These are phyloP conservation scores for Ustilago nuda DNA, from an alignment of 1,284 basidiomycete genomes.

Conservation along the genomic window DNA sequence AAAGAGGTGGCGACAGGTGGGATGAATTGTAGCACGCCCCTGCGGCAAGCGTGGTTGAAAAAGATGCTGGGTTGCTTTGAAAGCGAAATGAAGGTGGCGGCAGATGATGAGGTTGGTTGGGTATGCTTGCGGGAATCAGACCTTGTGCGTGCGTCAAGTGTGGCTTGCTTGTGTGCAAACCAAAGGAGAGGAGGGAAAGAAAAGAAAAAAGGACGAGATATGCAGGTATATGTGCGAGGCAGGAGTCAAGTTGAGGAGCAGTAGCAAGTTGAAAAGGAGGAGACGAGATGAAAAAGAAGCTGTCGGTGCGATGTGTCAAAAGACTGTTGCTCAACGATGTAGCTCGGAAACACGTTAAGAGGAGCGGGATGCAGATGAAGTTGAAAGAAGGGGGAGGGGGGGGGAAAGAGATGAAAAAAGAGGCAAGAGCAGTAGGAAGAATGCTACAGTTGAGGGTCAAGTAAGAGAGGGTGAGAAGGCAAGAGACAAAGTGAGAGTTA, in stretches of 20 bases:
- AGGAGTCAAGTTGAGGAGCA: conserved; percentile 17
- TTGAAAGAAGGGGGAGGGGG: neutral
- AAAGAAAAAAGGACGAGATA: neutral
- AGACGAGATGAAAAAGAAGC: neutral
- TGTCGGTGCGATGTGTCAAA: conserved; percentile 9
- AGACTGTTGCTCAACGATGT: conserved; percentile 10
- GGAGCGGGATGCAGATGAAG: conserved; percentile 5
- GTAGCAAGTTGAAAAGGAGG: neutral
- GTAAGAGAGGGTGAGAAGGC: neutral
- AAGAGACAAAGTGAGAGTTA: neutral
- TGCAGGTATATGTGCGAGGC: conserved; percentile 32
- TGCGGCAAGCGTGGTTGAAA: neutral
- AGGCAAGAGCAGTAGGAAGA: conserved; percentile 8
- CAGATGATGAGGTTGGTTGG: conserved; percentile 7
- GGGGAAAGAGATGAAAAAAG: neutral
- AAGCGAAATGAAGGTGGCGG: conserved; percentile 16
- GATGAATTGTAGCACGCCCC: conserved; percentile 2
- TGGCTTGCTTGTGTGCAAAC: neutral
- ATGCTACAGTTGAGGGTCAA: conserved; percentile 22
- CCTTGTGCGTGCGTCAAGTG: conserved; percentile 1
- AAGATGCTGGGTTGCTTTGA: conserved; percentile 1
- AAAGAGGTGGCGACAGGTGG: conserved; percentile 4
- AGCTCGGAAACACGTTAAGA: neutral
- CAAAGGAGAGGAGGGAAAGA: too few relatives aligned
- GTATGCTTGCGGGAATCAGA: conserved; percentile 22